These are phyloP conservation scores for Vanderwaltozyma tropicalis DNA, from an alignment of 805 yeast species.

Conservation along the genomic window DNA sequence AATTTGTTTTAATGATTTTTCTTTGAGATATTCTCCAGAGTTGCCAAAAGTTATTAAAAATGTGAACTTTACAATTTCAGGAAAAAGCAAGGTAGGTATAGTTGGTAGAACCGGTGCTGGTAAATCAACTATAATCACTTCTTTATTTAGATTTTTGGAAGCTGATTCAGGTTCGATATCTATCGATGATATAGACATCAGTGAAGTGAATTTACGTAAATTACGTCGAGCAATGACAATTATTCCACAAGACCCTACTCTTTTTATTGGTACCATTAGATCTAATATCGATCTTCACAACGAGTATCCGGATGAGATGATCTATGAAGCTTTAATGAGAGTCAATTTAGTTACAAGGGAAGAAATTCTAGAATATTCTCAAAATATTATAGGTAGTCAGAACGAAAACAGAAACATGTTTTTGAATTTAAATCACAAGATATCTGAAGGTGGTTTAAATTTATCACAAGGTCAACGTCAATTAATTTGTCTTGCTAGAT, in stretches of 20 bases:
- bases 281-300: slow-evolving; percentile 66
- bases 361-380: slow-evolving; percentile 15
- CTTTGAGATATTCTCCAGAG: slow-evolving; percentile 82
- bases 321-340: slow-evolving; percentile 63
- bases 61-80: slow-evolving; percentile 69
- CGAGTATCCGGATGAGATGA: slow-evolving; percentile 45
- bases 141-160: slow-evolving; percentile 73
- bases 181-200: slow-evolving; percentile 68
- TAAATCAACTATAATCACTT: slow-evolving; percentile 90
- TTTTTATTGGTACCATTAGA: slow-evolving; percentile 68
- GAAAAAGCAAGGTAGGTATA: slow-evolving; percentile 78
- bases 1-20: slow-evolving; percentile 61
- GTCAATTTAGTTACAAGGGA: slow-evolving; percentile 50
- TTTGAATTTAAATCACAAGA: slow-evolving; percentile 42
- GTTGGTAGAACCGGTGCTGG: slow-evolving; percentile 99
- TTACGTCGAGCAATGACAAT: slow-evolving; percentile 72
- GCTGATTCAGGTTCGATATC: slow-evolving; percentile 63
- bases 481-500: slow-evolving; percentile 63
- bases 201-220: slow-evolving; percentile 54
- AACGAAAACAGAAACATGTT: slow-evolving; percentile 50
- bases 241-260: slow-evolving; percentile 80
- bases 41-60: slow-evolving; percentile 82
- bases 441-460: slow-evolving; percentile 64
- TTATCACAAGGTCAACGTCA: slow-evolving; percentile 77
- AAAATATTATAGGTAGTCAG: too few species aligned